Conservation (phyloP, 768 basidiomycete species). For the Podaxis sp. region DNA sequence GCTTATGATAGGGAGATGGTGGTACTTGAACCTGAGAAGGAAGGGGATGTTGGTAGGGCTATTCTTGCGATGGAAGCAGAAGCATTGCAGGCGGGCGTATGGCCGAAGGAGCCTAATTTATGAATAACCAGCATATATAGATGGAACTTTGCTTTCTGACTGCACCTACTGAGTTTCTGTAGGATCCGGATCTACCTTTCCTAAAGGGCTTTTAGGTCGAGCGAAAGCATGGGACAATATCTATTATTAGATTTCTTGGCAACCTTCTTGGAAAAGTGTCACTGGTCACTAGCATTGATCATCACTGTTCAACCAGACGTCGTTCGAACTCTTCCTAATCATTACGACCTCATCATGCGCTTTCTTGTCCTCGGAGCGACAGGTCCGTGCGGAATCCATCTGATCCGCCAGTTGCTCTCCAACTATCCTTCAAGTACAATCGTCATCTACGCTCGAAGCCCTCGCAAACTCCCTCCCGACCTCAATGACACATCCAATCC, state of each 20-base stretch:
- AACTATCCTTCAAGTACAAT: slow-evolving; percentile 37
- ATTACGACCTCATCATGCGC: slow-evolving; percentile 28
- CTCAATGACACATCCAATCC: slow-evolving; percentile 35
- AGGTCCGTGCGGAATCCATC: slow-evolving; percentile 54
- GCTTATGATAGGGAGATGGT: slow-evolving; percentile 49
- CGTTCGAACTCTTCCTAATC: background rate
- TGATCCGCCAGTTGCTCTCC: slow-evolving; percentile 54
- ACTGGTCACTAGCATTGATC: background rate
- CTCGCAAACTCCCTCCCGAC: slow-evolving; percentile 58
- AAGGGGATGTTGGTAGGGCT: slow-evolving; percentile 46
- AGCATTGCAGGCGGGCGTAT: slow-evolving; percentile 38
- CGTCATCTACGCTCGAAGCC: slow-evolving; percentile 62
- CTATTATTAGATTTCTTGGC: background rate
- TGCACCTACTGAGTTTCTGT: background rate
- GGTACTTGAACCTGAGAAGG: slow-evolving; percentile 37
- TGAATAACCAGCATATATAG: background rate
- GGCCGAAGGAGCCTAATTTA: slow-evolving; percentile 30
- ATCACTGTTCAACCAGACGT: background rate
- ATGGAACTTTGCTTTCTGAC: background rate
- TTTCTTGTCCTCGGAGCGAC: slow-evolving; percentile 72
- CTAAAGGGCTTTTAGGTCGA: background rate
- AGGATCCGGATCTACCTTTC: background rate
- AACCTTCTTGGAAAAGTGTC: background rate
- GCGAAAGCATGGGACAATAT: background rate
- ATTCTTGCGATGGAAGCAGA: slow-evolving; percentile 48